These are phyloP conservation scores for Amaranthus tricolor DNA, from an alignment of 179 eudicot species.

Conservation along the genomic window DNA sequence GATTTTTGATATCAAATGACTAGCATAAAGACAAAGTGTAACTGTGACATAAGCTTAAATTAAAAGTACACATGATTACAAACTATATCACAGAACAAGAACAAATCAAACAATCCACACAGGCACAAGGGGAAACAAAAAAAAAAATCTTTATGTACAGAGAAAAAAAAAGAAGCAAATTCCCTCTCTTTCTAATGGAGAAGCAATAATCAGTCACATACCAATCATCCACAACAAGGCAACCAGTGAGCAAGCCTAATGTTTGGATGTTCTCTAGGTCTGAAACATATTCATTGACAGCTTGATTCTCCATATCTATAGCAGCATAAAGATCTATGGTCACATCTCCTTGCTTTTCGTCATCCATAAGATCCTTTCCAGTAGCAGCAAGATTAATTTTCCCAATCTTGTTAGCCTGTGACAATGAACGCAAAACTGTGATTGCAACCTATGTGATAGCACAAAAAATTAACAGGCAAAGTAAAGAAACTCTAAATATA, in stretches of 20 bases:
- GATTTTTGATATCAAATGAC: neutral
- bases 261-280: constrained; percentile 85
- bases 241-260: constrained; percentile 85
- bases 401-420: constrained; percentile 94
- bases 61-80: neutral
- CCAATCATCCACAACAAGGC: constrained; percentile 95
- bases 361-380: constrained; percentile 99
- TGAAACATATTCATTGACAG: constrained; percentile 58
- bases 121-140: neutral
- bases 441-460: constrained; percentile 5
- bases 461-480: neutral
- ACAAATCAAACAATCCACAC: neutral
- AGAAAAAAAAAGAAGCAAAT: neutral
- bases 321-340: constrained; percentile 89
- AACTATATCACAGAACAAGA: neutral
- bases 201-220: constrained; percentile 29
- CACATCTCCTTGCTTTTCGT: constrained; percentile 96
- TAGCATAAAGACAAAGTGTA: neutral
- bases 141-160: neutral
- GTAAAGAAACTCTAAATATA: neutral
- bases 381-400: constrained; percentile 98
- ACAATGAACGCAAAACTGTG: constrained; percentile 2
- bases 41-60: neutral
- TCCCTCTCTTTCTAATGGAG: neutral
- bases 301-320: constrained; percentile 77